A percentile compares a stretch with the other conserved stretches of the same genome.
These are phyloP conservation scores for Leishmania tropica DNA, from an alignment of 208 protist species.

Conservation along the genomic window DNA sequence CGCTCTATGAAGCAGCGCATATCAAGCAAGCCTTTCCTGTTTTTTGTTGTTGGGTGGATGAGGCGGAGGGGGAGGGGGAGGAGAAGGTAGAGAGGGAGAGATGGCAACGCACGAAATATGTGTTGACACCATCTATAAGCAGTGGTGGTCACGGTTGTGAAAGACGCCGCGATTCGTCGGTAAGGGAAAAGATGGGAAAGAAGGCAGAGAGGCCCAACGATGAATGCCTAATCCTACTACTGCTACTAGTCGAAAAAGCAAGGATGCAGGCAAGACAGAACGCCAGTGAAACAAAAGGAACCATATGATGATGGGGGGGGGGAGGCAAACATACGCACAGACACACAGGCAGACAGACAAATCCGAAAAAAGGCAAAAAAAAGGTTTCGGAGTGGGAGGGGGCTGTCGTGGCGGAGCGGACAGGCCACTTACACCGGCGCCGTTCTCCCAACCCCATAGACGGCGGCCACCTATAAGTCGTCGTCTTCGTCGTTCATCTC, in stretches of 20 bases:
- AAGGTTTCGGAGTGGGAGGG: background rate
- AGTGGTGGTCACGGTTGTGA: background rate
- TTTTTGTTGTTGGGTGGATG: background rate
- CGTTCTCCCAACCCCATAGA: background rate
- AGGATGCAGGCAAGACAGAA: background rate
- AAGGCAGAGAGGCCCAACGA: background rate
- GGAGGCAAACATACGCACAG: background rate
- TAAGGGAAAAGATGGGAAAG: background rate
- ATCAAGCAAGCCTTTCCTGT: background rate
- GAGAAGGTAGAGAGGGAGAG: background rate
- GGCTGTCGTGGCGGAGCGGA: background rate
- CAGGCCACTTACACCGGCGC: background rate
- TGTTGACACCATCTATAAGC: background rate
- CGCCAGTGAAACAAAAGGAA: background rate
- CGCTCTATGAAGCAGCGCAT: background rate
- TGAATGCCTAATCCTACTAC: background rate
- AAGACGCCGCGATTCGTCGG: background rate
- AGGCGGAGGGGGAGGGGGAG: background rate
- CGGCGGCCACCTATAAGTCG: background rate
- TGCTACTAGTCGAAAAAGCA: background rate
- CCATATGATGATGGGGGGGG: too few species aligned
- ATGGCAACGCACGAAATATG: background rate
- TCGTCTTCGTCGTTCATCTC: conserved; percentile 26
- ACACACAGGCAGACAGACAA: conserved; percentile 11
- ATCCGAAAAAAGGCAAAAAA: background rate